These are phyloP conservation scores for Phlebiopsis gigantea DNA, from an alignment of 768 basidiomycete genomes.

Conservation along the genomic window DNA sequence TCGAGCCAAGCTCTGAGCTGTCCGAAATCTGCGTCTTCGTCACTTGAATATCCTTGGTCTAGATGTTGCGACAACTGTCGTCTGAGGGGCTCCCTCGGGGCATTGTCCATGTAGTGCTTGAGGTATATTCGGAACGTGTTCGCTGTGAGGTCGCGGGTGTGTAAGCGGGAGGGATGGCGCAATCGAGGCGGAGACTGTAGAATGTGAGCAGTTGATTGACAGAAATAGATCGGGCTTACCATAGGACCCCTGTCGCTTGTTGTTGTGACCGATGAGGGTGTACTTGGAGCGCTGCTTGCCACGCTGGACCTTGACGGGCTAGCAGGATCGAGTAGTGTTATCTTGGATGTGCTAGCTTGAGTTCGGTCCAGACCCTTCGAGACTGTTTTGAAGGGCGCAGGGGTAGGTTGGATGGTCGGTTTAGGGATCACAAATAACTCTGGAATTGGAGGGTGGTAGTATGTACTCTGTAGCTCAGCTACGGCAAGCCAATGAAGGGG, in stretches of 20 bases:
- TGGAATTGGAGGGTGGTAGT: constrained; percentile 36
- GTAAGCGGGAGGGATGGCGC: constrained; percentile 69
- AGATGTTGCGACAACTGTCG: not conserved
- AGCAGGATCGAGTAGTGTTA: not conserved
- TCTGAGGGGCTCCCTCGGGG: constrained; percentile 19
- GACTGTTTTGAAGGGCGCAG: not conserved
- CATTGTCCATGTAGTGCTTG: constrained; percentile 74
- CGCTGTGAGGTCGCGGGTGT: constrained; percentile 58
- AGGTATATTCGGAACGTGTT: constrained; percentile 73
- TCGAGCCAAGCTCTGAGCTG: constrained; percentile 8
- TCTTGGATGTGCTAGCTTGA: not conserved
- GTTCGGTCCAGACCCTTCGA: too few relatives aligned
- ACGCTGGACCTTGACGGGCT: constrained; percentile 6
- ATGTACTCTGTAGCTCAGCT: constrained; percentile 43
- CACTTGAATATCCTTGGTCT: not conserved
- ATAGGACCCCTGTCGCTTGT: not conserved
- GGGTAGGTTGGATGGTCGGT: constrained; percentile 6
- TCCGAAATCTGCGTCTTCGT: constrained; percentile 3
- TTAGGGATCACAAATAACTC: constrained; percentile 45
- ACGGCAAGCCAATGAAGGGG: constrained; percentile 51
- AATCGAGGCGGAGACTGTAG: constrained; percentile 39
- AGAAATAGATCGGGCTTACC: not conserved
- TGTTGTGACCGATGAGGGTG: constrained; percentile 14
- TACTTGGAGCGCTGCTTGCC: constrained; percentile 11
- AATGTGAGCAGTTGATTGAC: not conserved